phyloP scores from a whole-genome alignment of 2,329 filamentous ascomycete genomes.

The Phialophora chinensis region DNA sequence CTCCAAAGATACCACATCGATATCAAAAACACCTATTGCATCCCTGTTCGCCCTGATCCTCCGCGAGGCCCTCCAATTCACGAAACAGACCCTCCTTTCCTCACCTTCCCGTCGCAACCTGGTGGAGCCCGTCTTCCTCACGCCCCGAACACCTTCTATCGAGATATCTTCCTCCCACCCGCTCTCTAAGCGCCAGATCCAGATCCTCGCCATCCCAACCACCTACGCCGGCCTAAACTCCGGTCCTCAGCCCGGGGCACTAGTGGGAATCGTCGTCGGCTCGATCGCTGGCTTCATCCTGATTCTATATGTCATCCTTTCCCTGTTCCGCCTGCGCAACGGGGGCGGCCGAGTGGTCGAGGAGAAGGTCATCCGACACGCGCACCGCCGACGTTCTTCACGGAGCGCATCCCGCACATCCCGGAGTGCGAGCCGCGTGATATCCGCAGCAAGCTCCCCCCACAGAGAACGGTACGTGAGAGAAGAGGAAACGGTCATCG shows the following conservation, averaged over 20 bases:
- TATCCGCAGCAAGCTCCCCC: conserved; percentile 23
- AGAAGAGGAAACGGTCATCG: conserved; percentile 33
- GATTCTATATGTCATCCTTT: conserved; percentile 55
- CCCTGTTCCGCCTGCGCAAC: conserved; percentile 20
- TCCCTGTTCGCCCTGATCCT: conserved; percentile 39
- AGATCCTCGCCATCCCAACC: conserved; percentile 61
- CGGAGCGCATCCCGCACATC: conserved; percentile 14
- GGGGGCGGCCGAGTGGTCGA: conserved; percentile 26
- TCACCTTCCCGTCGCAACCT: conserved; percentile 10
- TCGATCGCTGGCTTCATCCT: conserved; percentile 60
- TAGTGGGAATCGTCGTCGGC: conserved; percentile 56
- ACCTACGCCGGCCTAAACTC: conserved; percentile 63
- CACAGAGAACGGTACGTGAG: conserved; percentile 20
- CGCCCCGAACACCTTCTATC: conserved; percentile 2
- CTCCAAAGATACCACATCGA: conserved; percentile 10
- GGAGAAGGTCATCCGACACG: conserved; percentile 33
- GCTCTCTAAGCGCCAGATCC: conserved; percentile 36
- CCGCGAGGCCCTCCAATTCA: conserved; percentile 23
- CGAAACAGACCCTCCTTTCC: conserved; percentile 23
- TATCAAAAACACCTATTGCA: conserved; percentile 27
- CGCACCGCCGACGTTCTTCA: conserved; percentile 24
- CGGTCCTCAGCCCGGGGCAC: conserved; percentile 56
- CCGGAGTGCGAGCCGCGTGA: conserved; percentile 15
- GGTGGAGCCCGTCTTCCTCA: conserved; percentile 25
- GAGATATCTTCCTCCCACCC: conserved; percentile 13